Evolutionary conservation across 192 early-diverging fungal genomes (phyloP), one percentile per base, ranked within the genome.

Genomic region (Spinellus fusiger): DNA sequence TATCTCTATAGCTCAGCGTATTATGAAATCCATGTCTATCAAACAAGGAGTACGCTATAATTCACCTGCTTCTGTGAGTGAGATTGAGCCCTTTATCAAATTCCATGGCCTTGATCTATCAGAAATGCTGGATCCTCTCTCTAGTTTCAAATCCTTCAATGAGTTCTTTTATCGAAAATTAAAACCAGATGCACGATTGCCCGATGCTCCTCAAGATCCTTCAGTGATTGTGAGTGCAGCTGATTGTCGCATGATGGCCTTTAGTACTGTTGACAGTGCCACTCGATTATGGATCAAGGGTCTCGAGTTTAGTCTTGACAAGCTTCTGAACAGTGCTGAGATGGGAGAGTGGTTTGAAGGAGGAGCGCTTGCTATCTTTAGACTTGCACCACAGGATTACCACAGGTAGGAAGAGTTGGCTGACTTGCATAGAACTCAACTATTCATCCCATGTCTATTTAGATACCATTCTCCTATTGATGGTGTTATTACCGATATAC

Each of bases 121-220:
- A 16, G 87, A 93, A 56, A 79, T 91, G 6, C 54, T 84, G 5
- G 81, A 89, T 7, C 86, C 89, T 5, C 46, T 90, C 22, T 72
- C 82, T 22, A 77, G 65, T 31, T 93, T 87, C 55, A 74, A 80
- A 33, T 91, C 72, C 32, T 92, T 93, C 60, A 93, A 93, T 71
- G 84, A 92, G 66, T 93, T 93, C 74, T 93, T 92, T 68, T 91
- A 89, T 66, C 84, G 91, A 10, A 86, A 87, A 34, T 74, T 93
- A 37, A 93, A 90, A 66, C 82, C 85, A 5, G 71, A 56, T 15
- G 77, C 86, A 0, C 73, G 91, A 12, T 55, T 59, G 8, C 64
- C 74, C 33, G 66, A 62, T 15, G 71, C 66, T 9, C 73, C 77
- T 15, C 64, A 76, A 8, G 64, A 88, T 33, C 73, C 77, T 7